phyloP scores from a whole-genome alignment of 441 rosid genomes.

The Dalechampia spathulata region DNA sequence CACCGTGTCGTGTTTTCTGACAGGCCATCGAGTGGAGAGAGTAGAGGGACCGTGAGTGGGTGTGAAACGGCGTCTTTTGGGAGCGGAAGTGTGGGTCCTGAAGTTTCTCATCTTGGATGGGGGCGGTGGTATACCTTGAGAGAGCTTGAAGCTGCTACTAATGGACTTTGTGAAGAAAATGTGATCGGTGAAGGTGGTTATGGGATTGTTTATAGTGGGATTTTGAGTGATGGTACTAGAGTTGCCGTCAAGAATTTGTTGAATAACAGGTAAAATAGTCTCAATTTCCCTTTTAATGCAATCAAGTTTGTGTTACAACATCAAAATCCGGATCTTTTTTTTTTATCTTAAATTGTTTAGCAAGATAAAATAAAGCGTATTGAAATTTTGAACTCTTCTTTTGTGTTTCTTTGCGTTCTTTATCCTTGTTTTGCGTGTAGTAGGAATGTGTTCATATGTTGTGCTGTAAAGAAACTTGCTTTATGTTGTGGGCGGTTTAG shows the following conservation, averaged over 20 bases:
- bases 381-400: neutral
- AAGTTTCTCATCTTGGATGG: conserved; percentile 97
- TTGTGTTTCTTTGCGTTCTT: neutral
- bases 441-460: conserved; percentile 12
- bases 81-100: conserved; percentile 76
- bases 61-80: conserved; percentile 71
- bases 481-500: neutral
- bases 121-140: conserved; percentile 88
- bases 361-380: neutral
- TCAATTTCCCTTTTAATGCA: too few species aligned
- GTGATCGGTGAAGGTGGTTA: conserved; percentile 98
- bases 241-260: conserved; percentile 89
- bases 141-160: conserved; percentile 81
- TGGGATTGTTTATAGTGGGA: conserved; percentile 81
- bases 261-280: conserved; percentile 62
- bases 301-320: neutral
- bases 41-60: conserved; percentile 66
- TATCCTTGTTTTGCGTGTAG: conserved; percentile 22
- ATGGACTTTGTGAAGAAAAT: conserved; percentile 75
- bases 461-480: conserved; percentile 24
- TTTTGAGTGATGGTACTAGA: conserved; percentile 63
- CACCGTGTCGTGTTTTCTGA: conserved; percentile 78
- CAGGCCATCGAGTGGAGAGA: conserved; percentile 65
- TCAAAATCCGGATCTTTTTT: neutral
- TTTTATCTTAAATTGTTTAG: neutral